A percentile compares a stretch with the other conserved stretches of the same genome.
Conservation (phyloP, 768 basidiomycete genomes). For the Russula lepida region DNA sequence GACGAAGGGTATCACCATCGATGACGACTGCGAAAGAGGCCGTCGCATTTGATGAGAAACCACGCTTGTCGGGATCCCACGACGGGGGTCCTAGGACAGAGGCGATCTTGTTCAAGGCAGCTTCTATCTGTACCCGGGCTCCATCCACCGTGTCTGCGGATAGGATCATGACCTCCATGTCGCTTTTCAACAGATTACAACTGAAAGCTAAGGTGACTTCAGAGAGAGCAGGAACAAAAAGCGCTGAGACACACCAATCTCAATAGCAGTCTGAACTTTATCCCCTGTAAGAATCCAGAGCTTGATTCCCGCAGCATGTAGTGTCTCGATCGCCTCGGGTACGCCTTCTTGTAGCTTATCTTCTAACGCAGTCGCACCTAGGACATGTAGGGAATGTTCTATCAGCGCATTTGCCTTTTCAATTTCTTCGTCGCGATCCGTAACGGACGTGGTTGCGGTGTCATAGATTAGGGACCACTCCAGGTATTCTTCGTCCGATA, state of each 20-base stretch:
- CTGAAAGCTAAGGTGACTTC: slow-evolving; percentile 49
- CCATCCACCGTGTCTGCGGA: slow-evolving; percentile 73
- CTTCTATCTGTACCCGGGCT: slow-evolving; percentile 81
- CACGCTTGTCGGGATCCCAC: slow-evolving; percentile 49
- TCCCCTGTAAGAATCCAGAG: slow-evolving; percentile 97
- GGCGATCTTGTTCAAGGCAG: slow-evolving; percentile 89
- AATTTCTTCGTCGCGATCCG: slow-evolving; percentile 83
- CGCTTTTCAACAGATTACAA: slow-evolving; percentile 87
- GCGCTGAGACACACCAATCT: slow-evolving; percentile 52
- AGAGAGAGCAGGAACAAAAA: neutral
- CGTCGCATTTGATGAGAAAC: slow-evolving; percentile 54
- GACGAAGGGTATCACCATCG: slow-evolving; percentile 84
- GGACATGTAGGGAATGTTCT: slow-evolving; percentile 73
- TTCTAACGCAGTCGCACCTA: slow-evolving; percentile 94
- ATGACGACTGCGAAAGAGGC: slow-evolving; percentile 91
- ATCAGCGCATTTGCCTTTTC: slow-evolving; percentile 80
- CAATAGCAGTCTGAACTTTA: slow-evolving; percentile 96
- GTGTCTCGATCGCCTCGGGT: slow-evolving; percentile 86
- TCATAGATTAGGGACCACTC: slow-evolving; percentile 78
- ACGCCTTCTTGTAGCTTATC: slow-evolving; percentile 97
- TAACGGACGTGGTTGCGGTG: slow-evolving; percentile 63
- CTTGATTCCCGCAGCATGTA: slow-evolving; percentile 93
- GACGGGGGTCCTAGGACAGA: slow-evolving; percentile 73
- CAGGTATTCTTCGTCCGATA: slow-evolving; percentile 78
- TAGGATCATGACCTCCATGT: slow-evolving; percentile 97